Evolutionary conservation across 305 asterid genomes (phyloP).

Genomic region (Fraxinus baroniana): DNA sequence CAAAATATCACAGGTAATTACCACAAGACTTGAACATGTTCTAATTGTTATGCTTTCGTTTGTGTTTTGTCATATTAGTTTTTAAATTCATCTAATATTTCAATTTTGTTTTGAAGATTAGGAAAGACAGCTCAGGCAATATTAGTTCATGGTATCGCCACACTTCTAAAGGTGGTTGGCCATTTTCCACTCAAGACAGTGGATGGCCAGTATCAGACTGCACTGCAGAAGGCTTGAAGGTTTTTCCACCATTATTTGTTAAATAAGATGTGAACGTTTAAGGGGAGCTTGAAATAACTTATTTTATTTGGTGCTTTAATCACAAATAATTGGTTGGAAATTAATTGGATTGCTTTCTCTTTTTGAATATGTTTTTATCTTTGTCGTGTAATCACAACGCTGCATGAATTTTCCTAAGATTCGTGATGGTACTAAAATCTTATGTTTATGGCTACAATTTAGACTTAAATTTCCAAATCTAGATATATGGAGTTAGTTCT

Average conservation of each 20-base stretch:
- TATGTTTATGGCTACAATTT: not conserved
- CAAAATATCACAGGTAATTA: constrained; percentile 44
- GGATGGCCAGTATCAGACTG: constrained; percentile 59
- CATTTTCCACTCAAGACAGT: constrained; percentile 48
- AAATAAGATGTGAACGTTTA: not conserved
- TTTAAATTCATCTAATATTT: not conserved
- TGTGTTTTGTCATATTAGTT: not conserved
- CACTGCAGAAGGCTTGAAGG: constrained; percentile 62
- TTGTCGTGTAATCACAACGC: not conserved
- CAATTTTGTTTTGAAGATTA: constrained; percentile 27
- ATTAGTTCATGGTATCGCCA: constrained; percentile 43
- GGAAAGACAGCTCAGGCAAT: constrained; percentile 27
- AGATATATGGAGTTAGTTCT: not conserved
- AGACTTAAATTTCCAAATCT: not conserved
- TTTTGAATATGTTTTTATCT: not conserved
- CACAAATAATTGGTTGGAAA: not conserved
- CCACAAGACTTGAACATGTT: not conserved
- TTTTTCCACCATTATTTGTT: constrained; percentile 1
- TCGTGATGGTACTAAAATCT: not conserved
- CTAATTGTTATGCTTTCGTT: not conserved
- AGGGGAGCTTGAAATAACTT: not conserved
- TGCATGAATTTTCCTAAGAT: not conserved
- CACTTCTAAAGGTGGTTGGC: constrained; percentile 53
- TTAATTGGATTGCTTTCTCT: not conserved
- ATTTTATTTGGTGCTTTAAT: not conserved